Conservation (phyloP, 176 grass and related monocot genomes). For the Microstegium vimineum region DNA sequence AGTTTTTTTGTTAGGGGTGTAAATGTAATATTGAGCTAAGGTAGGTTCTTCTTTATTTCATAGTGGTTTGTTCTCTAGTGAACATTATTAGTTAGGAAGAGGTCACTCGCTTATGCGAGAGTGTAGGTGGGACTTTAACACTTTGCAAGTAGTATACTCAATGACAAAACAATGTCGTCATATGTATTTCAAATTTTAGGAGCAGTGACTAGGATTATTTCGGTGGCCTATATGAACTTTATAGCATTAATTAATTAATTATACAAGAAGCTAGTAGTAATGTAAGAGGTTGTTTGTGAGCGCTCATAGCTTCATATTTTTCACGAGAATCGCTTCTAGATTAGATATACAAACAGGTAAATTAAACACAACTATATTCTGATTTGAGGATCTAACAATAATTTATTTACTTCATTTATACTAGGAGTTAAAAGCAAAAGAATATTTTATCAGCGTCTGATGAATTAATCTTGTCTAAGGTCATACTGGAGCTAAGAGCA, state of each 20-base stretch:
- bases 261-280: background rate
- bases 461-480: background rate
- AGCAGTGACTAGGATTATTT: background rate
- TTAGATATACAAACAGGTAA: background rate
- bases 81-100: too few relatives aligned
- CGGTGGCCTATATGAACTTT: background rate
- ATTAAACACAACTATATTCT: too few relatives aligned
- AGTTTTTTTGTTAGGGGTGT: background rate
- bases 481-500: too few relatives aligned
- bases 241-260: background rate
- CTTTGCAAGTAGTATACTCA: background rate
- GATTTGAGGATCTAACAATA: too few relatives aligned
- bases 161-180: background rate
- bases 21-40: background rate
- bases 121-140: too few relatives aligned
- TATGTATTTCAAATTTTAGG: background rate
- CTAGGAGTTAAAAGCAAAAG: background rate
- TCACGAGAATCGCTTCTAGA: background rate
- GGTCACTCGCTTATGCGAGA: too few relatives aligned
- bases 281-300: background rate
- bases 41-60: too few relatives aligned
- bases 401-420: background rate
- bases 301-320: too few relatives aligned
- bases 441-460: background rate
- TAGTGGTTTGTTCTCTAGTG: too few relatives aligned